Evolutionary conservation across 805 yeast species (phyloP).

Genomic region (Schwanniomyces polymorphus): DNA sequence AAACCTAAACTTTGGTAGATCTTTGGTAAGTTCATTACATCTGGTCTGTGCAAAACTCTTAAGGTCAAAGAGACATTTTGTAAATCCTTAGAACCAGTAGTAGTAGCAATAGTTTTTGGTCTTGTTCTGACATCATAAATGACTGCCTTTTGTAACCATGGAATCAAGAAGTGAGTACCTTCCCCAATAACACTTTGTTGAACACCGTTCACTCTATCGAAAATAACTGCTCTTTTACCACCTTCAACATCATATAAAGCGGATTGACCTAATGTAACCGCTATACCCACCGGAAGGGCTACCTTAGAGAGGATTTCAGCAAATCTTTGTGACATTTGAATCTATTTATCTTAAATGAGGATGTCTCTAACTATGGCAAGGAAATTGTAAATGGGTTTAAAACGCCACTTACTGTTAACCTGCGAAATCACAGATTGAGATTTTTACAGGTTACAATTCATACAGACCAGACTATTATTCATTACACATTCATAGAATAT

Average conservation of each 20-base stretch:
- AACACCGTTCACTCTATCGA: constrained; percentile 89
- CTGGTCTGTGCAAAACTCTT: constrained; percentile 93
- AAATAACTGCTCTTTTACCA: constrained; percentile 93
- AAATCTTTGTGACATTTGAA: constrained; percentile 31
- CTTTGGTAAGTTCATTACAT: constrained; percentile 73
- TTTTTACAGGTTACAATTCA: not conserved
- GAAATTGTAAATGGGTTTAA: not conserved
- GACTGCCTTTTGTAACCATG: constrained; percentile 94
- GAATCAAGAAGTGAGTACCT: constrained; percentile 93
- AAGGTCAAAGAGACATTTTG: constrained; percentile 93
- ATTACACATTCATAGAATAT: too few species aligned
- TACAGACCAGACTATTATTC: not conserved
- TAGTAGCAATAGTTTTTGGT: constrained; percentile 89
- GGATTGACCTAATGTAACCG: constrained; percentile 70
- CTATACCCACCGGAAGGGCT: constrained; percentile 72
- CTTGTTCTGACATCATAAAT: constrained; percentile 92
- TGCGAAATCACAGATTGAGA: not conserved
- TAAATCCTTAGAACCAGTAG: constrained; percentile 95
- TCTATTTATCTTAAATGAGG: not conserved
- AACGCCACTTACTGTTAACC: not conserved
- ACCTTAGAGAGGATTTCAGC: constrained; percentile 42
- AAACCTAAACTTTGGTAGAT: constrained; percentile 90
- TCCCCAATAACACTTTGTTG: constrained; percentile 88
- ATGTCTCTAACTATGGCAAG: too few species aligned
- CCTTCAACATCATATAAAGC: constrained; percentile 95